Base-by-base conservation (phyloP, 2,329 filamentous ascomycete genomes). In the Blumeria hordei region DNA sequence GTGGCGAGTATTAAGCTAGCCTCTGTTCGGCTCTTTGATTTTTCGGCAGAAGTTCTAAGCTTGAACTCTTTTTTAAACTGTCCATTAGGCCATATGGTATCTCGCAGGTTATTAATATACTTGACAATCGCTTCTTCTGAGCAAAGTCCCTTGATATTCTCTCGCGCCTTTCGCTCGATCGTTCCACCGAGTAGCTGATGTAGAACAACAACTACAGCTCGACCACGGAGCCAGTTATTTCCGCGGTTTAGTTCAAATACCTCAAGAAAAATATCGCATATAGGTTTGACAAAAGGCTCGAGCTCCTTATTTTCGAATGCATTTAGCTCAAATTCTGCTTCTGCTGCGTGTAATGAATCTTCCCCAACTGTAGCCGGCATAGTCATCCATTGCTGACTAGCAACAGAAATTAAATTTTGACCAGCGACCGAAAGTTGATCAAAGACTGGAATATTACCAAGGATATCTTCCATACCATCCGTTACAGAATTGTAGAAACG, bases 281-380 rank as follows among this genome's bases (percentile, higher is more conserved):
- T 95, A 3, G 92, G 93, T 66, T 95, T 98, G 63, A 98, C 92
- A 64, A 98, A 96, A 0, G 92, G 92, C 64, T 94, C 88, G 1
- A 88, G 73, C 62, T 94, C 87, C 63, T 81, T 82, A 64, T 85
- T 82, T 68, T 96, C 90, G 63, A 94, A 96, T 0, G 90, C 90
- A 56, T 88, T 85, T 52, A 98, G 72, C 67, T 96, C 92, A 0
- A 90, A 90, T 68, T 96, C 88, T 0, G 88, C 92, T 69, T 96
- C 92, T 1, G 80, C 77, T 1, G 77, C 72, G 7, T 69, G 69
- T 56, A 71, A 61, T 6, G 66, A 67, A 51, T 76, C 76, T 58
- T 77, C 75, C 57, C 68, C 71, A 10, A 69, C 69, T 35, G 69
- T 68, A n/a, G 76, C 67, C 12, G 74, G 74, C 64, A 74, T 72